Evolutionary conservation across 805 yeast species (phyloP).

Genomic region (Saccharomycopsis fibuligera): DNA sequence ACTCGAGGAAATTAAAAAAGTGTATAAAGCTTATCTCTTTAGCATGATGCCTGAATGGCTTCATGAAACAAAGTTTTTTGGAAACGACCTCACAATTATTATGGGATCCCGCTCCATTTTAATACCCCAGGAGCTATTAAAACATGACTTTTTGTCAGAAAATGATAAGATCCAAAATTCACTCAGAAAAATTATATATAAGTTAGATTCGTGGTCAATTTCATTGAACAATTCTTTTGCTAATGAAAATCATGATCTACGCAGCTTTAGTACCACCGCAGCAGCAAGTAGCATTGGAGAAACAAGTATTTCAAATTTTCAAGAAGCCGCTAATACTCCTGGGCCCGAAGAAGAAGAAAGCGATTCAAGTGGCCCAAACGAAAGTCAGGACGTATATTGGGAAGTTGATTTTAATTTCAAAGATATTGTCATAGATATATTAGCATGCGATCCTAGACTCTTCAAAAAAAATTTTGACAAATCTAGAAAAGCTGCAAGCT

Average conservation of each 20-base stretch:
- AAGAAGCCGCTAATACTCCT: background rate
- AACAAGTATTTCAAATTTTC: background rate
- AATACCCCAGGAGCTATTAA: slow-evolving; percentile 34
- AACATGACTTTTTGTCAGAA: slow-evolving; percentile 32
- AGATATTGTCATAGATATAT: slow-evolving; percentile 20
- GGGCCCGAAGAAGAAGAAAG: slow-evolving; percentile 25
- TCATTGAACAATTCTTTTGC: slow-evolving; percentile 25
- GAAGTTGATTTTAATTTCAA: slow-evolving; percentile 19
- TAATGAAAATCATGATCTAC: background rate
- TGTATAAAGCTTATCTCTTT: slow-evolving; percentile 28
- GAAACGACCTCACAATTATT: slow-evolving; percentile 25
- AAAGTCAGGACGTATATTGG: slow-evolving; percentile 23
- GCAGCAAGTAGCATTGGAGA: background rate
- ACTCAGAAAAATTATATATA: slow-evolving; percentile 9
- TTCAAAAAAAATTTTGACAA: slow-evolving; percentile 20
- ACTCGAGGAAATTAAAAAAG: slow-evolving; percentile 18
- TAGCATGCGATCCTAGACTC: slow-evolving; percentile 26
- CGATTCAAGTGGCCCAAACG: slow-evolving; percentile 27
- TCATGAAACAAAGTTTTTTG: slow-evolving; percentile 25
- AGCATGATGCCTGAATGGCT: slow-evolving; percentile 32
- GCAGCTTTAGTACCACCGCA: background rate
- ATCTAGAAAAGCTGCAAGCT: background rate
- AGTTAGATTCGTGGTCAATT: slow-evolving; percentile 23
- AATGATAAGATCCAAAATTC: slow-evolving; percentile 25
- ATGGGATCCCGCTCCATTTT: slow-evolving; percentile 40